A percentile compares a stretch with the other conserved stretches of the same genome.
phyloP scores from a whole-genome alignment of 2,329 filamentous ascomycete genomes.

The Epichloe sp. region DNA sequence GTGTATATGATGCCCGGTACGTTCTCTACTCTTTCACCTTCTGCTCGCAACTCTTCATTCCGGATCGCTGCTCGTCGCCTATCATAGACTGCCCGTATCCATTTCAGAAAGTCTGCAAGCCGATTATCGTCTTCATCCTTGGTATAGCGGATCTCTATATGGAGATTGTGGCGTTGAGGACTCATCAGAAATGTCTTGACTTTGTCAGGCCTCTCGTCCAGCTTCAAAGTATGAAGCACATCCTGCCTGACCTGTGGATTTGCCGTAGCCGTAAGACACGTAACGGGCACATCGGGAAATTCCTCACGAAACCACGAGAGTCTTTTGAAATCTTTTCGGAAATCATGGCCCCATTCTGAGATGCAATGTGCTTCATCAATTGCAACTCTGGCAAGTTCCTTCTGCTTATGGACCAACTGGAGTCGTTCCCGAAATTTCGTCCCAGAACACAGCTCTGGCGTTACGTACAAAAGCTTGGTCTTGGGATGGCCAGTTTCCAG shows the following conservation, averaged over 20 bases:
- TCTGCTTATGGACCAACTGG: slow-evolving; percentile 60
- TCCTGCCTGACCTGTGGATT: slow-evolving; percentile 71
- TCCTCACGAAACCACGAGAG: slow-evolving; percentile 74
- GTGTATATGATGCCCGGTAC: slow-evolving; percentile 74
- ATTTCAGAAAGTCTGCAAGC: slow-evolving; percentile 60
- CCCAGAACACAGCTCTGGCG: slow-evolving; percentile 73
- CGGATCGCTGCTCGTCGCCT: slow-evolving; percentile 50
- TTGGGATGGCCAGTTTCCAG: slow-evolving; percentile 77
- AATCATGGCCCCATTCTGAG: slow-evolving; percentile 96
- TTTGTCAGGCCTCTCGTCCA: slow-evolving; percentile 44
- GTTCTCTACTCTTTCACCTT: slow-evolving; percentile 43
- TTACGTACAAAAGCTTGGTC: slow-evolving; percentile 80
- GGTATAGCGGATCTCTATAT: slow-evolving; percentile 81
- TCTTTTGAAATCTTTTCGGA: slow-evolving; percentile 81
- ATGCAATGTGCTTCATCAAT: slow-evolving; percentile 96
- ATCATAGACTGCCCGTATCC: slow-evolving; percentile 61
- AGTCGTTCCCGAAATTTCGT: slow-evolving; percentile 66
- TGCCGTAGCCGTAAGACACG: slow-evolving; percentile 85
- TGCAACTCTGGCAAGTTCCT: slow-evolving; percentile 74
- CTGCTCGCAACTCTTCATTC: slow-evolving; percentile 41
- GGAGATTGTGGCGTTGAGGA: slow-evolving; percentile 71
- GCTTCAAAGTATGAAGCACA: slow-evolving; percentile 60
- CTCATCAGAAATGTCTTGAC: slow-evolving; percentile 71
- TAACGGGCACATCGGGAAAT: slow-evolving; percentile 78
- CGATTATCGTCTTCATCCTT: slow-evolving; percentile 60